Conservation (phyloP, 768 basidiomycete species). For the Gloeopeniophorella convolvens region DNA sequence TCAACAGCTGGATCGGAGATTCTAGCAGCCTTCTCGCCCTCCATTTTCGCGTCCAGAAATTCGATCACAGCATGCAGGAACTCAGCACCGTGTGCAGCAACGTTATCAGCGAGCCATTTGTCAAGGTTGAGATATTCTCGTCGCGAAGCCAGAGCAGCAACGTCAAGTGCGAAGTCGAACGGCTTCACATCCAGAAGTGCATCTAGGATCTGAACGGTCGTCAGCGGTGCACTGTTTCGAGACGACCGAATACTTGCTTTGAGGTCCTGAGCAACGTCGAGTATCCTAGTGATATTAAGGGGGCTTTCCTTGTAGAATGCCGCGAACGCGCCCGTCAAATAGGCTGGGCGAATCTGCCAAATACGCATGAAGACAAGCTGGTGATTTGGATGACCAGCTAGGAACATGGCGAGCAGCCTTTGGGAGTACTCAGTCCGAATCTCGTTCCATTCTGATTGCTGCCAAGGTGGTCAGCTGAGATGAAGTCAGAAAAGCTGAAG, state of each 20-base stretch:
- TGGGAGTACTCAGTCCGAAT: slow-evolving; percentile 83
- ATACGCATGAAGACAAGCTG: slow-evolving; percentile 96
- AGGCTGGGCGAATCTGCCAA: slow-evolving; percentile 84
- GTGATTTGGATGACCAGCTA: slow-evolving; percentile 89
- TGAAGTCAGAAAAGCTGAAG: neutral
- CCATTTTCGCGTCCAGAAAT: slow-evolving; percentile 91
- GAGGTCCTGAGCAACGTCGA: slow-evolving; percentile 93
- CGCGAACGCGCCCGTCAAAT: slow-evolving; percentile 81
- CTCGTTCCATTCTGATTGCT: slow-evolving; percentile 83
- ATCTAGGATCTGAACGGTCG: slow-evolving; percentile 67
- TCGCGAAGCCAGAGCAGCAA: slow-evolving; percentile 88
- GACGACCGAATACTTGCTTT: slow-evolving; percentile 48
- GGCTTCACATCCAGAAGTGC: slow-evolving; percentile 86
- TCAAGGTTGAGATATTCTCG: slow-evolving; percentile 93
- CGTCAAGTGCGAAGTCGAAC: slow-evolving; percentile 86
- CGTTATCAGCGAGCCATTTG: slow-evolving; percentile 92
- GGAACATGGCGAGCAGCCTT: slow-evolving; percentile 81
- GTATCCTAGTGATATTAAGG: slow-evolving; percentile 87
- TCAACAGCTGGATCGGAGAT: slow-evolving; percentile 75
- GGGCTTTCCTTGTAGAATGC: slow-evolving; percentile 91
- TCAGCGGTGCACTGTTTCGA: slow-evolving; percentile 3
- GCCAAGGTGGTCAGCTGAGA: slow-evolving; percentile 16
- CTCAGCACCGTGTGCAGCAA: slow-evolving; percentile 71
- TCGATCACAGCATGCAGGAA: slow-evolving; percentile 84
- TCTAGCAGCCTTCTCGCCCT: slow-evolving; percentile 72